Percentiles rank a stretch among this genome's conserved stretches.
Evolutionary conservation across 176 grass and related monocot species (phyloP).

Genomic region (Raddia guianensis): DNA sequence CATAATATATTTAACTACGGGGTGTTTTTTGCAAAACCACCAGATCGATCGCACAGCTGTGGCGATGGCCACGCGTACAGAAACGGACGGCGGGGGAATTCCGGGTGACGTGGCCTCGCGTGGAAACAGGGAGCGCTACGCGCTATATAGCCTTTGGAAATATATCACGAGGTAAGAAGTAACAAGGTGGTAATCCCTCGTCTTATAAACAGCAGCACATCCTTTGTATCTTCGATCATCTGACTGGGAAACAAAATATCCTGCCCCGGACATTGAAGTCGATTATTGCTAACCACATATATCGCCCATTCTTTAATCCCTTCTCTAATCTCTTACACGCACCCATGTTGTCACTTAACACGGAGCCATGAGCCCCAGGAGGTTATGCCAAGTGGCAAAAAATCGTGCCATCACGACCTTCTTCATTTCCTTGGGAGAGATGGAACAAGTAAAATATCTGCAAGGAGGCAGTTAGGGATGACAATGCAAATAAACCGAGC

Average conservation of each 20-base stretch:
- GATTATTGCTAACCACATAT: conserved; percentile 22
- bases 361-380: not conserved
- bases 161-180: too few relatives aligned
- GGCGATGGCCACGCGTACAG: too few relatives aligned
- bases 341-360: conserved; percentile 31
- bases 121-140: too few relatives aligned
- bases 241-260: not conserved
- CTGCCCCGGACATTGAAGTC: conserved; percentile 1
- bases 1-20: too few relatives aligned
- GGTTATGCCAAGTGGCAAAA: conserved; percentile 33
- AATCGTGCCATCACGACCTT: conserved; percentile 35
- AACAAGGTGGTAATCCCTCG: too few relatives aligned
- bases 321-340: conserved; percentile 26
- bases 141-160: too few relatives aligned
- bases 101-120: too few relatives aligned
- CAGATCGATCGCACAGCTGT: too few relatives aligned
- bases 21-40: too few relatives aligned
- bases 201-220: conserved; percentile 1
- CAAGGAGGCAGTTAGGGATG: not conserved
- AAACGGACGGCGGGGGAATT: too few relatives aligned
- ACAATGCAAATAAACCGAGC: conserved; percentile 15
- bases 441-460: conserved; percentile 13
- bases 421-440: conserved; percentile 7
- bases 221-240: not conserved
- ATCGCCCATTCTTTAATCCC: not conserved